Base-by-base conservation (phyloP, 441 rosid species). In the Aleurites moluccanus region DNA sequence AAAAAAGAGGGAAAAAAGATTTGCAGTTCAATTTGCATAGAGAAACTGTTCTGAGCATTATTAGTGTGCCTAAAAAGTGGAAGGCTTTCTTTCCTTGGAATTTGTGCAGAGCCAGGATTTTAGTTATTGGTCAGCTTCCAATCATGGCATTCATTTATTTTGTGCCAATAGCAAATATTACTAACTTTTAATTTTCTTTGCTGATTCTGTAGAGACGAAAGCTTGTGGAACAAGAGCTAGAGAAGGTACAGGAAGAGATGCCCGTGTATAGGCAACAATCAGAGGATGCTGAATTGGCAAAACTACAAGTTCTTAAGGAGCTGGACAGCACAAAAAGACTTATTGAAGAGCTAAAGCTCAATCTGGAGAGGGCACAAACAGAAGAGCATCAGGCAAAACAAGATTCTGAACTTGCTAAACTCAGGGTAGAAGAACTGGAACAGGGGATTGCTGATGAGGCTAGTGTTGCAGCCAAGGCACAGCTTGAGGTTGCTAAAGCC, bases 341-440 rank as follows among this genome's bases (percentile, higher is more conserved):
- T 21, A 81, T 90, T 3, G 99, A 94, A 78, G 96, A 91, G 79
- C 85, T 92, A 59, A 94, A 90, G 83, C 90, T 94, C 57, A 88
- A 85, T 78, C 81, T 92, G 14, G 97, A 92, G 82, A 89, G 86
- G 82, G 94, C 97, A 33, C 94, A 86, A 77, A 94, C 90, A 1
- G 98, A 94, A 83, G 99, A 92, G 81, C 92, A 87, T 40, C 97
- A 94, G 49, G 99, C 99, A 14, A 92, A 88, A 79, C 98, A 94
- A 71, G 99, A 94, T 82, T 90, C 96, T 0, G 98, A 92, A 77
- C 93, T 94, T 23, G 99, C 94, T 73, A 85, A 80, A 82, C 91
- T 94, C 25, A 89, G 98, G 77, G 94, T 91, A 70, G 92, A 92
- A 74, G 99, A 94, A 82, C 85, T 94, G 90, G 88, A 94, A 76